Evolutionary conservation across 2,329 filamentous ascomycete species (phyloP).

Genomic region (Leptographium lundbergii): DNA sequence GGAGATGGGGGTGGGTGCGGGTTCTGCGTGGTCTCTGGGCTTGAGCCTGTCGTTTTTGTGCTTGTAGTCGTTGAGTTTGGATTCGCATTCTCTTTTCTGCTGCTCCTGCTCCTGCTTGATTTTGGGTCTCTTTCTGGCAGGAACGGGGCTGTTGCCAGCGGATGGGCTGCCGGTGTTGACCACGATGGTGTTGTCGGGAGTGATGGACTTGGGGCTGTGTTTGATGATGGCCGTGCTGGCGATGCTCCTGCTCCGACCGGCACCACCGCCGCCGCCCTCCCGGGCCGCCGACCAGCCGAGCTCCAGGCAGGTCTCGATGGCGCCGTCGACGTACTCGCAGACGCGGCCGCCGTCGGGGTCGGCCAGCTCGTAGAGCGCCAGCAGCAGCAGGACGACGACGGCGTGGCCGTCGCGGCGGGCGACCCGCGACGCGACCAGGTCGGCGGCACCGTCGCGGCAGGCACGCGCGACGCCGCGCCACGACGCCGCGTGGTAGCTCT

Average conservation of each 20-base stretch:
- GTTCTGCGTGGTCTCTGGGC: background rate
- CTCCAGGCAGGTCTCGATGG: background rate
- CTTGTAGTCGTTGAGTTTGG: too few relatives aligned
- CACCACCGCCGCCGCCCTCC: too few relatives aligned
- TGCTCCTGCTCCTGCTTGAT: background rate
- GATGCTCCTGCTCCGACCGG: background rate
- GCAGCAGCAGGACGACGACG: background rate
- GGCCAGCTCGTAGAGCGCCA: constrained; percentile 1
- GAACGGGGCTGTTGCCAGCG: background rate
- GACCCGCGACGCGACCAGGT: background rate
- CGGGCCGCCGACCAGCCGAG: background rate
- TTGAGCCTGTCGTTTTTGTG: too few relatives aligned
- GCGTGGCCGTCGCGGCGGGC: background rate
- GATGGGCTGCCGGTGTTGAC: background rate
- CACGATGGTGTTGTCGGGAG: background rate
- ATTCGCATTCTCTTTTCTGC: background rate
- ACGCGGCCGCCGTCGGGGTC: background rate
- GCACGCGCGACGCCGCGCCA: background rate
- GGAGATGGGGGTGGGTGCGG: background rate
- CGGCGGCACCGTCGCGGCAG: background rate
- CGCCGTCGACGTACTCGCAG: background rate
- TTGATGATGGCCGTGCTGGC: background rate
- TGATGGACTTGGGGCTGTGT: background rate
- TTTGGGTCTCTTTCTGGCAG: background rate
- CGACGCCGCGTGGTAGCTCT: background rate